Evolutionary conservation across 768 basidiomycete species (phyloP).

Genomic region (Tephrocybe sp.): DNA sequence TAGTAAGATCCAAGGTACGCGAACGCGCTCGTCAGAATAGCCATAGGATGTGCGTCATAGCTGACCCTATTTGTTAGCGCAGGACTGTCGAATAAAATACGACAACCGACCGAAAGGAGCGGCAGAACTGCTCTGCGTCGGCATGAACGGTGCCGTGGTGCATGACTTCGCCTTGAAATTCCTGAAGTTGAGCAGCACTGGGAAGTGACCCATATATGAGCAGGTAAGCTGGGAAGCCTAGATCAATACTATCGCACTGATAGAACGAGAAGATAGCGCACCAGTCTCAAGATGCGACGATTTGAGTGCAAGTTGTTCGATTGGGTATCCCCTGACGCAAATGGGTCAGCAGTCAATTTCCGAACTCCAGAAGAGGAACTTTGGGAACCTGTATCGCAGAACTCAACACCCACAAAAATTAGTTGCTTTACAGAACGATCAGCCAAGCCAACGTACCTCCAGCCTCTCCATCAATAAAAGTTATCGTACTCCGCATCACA

Average conservation of each 20-base stretch:
- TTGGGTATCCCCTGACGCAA: conserved; percentile 76
- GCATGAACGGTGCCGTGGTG: conserved; percentile 71
- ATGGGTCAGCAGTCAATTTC: background rate
- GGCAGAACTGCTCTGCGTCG: conserved; percentile 69
- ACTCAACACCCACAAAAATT: conserved; percentile 30
- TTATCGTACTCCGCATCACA: conserved; percentile 78
- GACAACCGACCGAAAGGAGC: conserved; percentile 55
- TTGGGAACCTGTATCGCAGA: conserved; percentile 66
- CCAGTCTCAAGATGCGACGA: conserved; percentile 79
- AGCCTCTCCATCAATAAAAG: conserved; percentile 89
- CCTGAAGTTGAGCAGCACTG: conserved; percentile 50
- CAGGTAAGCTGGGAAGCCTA: conserved; percentile 59
- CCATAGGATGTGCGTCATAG: conserved; percentile 92
- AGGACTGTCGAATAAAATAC: background rate
- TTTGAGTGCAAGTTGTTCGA: conserved; percentile 83
- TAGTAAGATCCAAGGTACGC: conserved; percentile 89
- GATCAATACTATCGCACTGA: background rate
- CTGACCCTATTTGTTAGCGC: conserved; percentile 33
- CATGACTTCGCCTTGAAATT: conserved; percentile 76
- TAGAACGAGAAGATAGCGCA: conserved; percentile 16
- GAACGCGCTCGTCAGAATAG: conserved; percentile 84
- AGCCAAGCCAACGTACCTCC: conserved; percentile 49
- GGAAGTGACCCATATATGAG: conserved; percentile 88
- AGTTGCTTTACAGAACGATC: background rate
- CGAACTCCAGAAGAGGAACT: too few relatives aligned